phyloP scores from a whole-genome alignment of 2,329 filamentous ascomycete genomes.

The Xylaria sp. region DNA sequence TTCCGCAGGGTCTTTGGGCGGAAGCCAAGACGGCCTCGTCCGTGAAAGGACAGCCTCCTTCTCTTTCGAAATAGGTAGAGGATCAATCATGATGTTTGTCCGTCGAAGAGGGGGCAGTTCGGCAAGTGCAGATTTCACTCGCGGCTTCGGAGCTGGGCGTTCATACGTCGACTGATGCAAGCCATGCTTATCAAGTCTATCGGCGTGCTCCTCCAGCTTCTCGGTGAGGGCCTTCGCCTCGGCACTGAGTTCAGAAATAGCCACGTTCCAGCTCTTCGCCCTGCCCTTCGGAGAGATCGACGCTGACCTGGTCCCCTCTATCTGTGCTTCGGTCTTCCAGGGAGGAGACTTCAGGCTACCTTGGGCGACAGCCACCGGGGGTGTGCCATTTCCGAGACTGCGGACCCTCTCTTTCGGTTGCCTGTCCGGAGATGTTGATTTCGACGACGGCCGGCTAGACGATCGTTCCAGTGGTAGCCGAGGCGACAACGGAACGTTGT shows the following conservation, averaged over 20 bases:
- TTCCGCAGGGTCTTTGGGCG: slow-evolving; percentile 86
- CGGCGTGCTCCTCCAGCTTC: slow-evolving; percentile 78
- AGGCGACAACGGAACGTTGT: slow-evolving; percentile 84
- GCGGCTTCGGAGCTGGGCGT: slow-evolving; percentile 46
- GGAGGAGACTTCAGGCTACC: slow-evolving; percentile 62
- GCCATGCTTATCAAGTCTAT: slow-evolving; percentile 58
- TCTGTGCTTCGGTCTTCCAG: slow-evolving; percentile 52
- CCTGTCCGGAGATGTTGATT: slow-evolving; percentile 57
- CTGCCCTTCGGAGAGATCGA: slow-evolving; percentile 54
- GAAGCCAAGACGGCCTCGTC: slow-evolving; percentile 81
- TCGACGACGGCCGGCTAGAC: slow-evolving; percentile 55
- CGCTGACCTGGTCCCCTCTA: slow-evolving; percentile 37
- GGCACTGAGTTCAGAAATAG: slow-evolving; percentile 67
- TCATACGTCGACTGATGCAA: slow-evolving; percentile 22
- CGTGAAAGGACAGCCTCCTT: slow-evolving; percentile 82
- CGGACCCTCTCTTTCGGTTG: slow-evolving; percentile 53
- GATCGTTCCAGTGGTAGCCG: slow-evolving; percentile 60
- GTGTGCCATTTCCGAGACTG: slow-evolving; percentile 67
- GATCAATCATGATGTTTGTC: slow-evolving; percentile 82
- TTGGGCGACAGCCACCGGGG: slow-evolving; percentile 59
- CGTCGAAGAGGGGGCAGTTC: slow-evolving; percentile 71
- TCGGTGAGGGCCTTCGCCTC: slow-evolving; percentile 77
- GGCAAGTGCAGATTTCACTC: slow-evolving; percentile 68
- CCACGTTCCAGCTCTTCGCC: slow-evolving; percentile 75
- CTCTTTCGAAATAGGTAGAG: slow-evolving; percentile 80